Conservation (phyloP, 202 grass and related monocot species). For the Carex arenaria region DNA sequence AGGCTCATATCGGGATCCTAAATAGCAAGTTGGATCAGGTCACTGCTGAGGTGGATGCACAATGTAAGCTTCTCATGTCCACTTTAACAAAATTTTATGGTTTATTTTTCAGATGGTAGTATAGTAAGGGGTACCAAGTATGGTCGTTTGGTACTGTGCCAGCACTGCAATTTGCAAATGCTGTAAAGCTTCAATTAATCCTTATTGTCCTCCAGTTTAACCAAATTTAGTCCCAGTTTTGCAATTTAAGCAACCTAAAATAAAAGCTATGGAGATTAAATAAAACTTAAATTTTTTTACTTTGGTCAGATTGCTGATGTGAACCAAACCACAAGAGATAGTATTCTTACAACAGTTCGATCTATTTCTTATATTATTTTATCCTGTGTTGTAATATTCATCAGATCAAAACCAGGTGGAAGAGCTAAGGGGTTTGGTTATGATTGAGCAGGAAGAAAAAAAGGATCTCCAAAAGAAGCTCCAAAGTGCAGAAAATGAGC, state of each 20-base stretch:
- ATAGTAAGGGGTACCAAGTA: neutral
- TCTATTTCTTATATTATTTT: constrained; percentile 3
- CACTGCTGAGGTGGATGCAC: constrained; percentile 42
- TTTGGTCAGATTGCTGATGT: neutral
- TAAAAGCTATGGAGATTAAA: neutral
- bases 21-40: constrained; percentile 50
- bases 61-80: constrained; percentile 50
- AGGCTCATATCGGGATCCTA: constrained; percentile 51
- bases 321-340: neutral
- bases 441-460: constrained; percentile 80
- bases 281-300: neutral
- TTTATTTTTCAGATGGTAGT: neutral
- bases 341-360: neutral
- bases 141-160: neutral
- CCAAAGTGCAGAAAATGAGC: constrained; percentile 60
- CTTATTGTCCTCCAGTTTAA: neutral
- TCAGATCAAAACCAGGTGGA: constrained; percentile 67
- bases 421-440: constrained; percentile 61
- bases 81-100: neutral
- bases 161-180: neutral
- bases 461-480: constrained; percentile 56
- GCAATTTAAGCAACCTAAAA: neutral
- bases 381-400: neutral
- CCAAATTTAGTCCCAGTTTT: neutral
- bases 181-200: neutral